Percentiles rank a stretch among this genome's conserved stretches.
Evolutionary conservation across 805 yeast species (phyloP).

Genomic region (Cyberlindnera suaveolens): DNA sequence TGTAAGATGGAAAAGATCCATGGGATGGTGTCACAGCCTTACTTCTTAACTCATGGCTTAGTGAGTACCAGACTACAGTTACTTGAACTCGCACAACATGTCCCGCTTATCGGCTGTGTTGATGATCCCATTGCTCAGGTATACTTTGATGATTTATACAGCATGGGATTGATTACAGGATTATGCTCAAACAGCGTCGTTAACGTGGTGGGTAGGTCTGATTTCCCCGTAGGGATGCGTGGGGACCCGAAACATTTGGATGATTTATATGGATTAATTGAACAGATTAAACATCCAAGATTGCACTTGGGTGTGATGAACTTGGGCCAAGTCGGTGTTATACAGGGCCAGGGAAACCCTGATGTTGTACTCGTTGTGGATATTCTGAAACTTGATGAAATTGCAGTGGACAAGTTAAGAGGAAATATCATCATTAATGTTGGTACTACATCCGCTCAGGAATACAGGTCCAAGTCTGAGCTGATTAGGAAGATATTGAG

Average conservation of each 20-base stretch:
- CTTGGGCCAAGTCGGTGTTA: slow-evolving; percentile 9
- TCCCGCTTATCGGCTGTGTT: slow-evolving; percentile 2
- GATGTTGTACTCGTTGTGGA: slow-evolving; percentile 4
- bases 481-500: background rate
- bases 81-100: background rate
- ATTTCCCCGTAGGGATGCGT: slow-evolving; percentile 3
- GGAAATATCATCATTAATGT: slow-evolving; percentile 4
- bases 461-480: slow-evolving; percentile 2
- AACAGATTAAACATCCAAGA: background rate
- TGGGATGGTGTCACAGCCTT: slow-evolving; percentile 1
- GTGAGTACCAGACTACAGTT: slow-evolving; percentile 7
- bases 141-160: slow-evolving; percentile 11
- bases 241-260: background rate
- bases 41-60: slow-evolving; percentile 8
- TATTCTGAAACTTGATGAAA: background rate
- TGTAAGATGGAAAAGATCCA: background rate
- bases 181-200: slow-evolving; percentile 1
- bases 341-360: slow-evolving; percentile 3
- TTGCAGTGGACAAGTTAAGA: background rate
- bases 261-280: background rate
- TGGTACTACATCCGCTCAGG: background rate
- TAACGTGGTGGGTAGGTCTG: slow-evolving; percentile 3
- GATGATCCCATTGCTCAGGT: slow-evolving; percentile 9
- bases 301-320: slow-evolving; percentile 4
- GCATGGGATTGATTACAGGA: slow-evolving; percentile 3